These are phyloP conservation scores for Coniochaeta pulveracea DNA, from an alignment of 2,329 filamentous ascomycete species.

Conservation along the genomic window DNA sequence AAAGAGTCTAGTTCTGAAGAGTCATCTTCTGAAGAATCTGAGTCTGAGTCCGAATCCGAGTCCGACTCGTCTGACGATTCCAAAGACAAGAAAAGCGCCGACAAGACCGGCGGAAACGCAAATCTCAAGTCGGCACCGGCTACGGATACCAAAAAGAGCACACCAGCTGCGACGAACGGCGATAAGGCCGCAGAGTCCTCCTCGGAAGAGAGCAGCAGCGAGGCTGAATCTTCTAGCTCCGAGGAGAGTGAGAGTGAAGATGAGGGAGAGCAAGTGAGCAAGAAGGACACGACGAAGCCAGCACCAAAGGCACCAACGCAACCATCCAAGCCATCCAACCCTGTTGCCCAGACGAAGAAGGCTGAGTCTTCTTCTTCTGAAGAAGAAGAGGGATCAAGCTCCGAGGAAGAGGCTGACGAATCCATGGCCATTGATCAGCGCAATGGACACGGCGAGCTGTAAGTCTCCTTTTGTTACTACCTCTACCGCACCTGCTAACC, in stretches of 20 bases:
- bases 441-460: conserved; percentile 9
- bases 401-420: conserved; percentile 21
- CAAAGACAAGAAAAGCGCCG: conserved; percentile 5
- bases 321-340: conserved; percentile 5
- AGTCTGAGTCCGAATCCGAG: conserved; percentile 8
- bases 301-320: conserved; percentile 5
- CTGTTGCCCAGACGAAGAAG: conserved; percentile 5
- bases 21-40: conserved; percentile 2
- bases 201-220: conserved; percentile 10
- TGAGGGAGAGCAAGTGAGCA: conserved; percentile 11
- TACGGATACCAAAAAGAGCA: conserved; percentile 12
- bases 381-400: conserved; percentile 4
- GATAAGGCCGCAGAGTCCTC: conserved; percentile 6
- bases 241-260: conserved; percentile 16
- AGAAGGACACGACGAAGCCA: conserved; percentile 6
- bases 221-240: conserved; percentile 10
- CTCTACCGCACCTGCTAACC: conserved; percentile 9
- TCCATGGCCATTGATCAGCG: conserved; percentile 21
- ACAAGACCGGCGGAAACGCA: conserved; percentile 7
- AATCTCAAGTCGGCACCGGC: not conserved
- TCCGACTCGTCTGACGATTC: conserved; percentile 6
- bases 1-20: conserved; percentile 1
- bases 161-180: conserved; percentile 12
- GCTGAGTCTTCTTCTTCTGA: conserved; percentile 1
- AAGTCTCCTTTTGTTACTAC: conserved; percentile 1